These are phyloP conservation scores for Ophiostoma ips DNA, from an alignment of 2,329 filamentous ascomycete species.

Conservation along the genomic window DNA sequence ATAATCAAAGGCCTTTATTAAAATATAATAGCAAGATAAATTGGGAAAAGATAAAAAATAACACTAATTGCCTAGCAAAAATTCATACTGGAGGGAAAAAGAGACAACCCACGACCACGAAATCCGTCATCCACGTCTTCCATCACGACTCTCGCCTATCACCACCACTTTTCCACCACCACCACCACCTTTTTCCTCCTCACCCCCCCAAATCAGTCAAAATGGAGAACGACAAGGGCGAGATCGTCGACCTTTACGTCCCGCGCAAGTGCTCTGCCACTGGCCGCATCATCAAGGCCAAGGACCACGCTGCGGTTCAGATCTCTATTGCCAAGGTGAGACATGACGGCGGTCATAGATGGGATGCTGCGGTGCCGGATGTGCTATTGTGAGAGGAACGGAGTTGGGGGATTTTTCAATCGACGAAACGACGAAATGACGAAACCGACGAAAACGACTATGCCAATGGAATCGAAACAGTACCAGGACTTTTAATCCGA, in stretches of 20 bases:
- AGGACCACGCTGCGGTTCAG: slow-evolving; percentile 98
- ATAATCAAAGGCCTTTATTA: not conserved
- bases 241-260: slow-evolving; percentile 49
- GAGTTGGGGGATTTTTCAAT: too few species aligned
- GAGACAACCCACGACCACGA: not conserved
- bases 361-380: not conserved
- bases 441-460: not conserved
- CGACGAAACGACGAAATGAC: not conserved
- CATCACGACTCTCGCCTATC: slow-evolving; percentile 15
- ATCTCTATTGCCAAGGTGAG: slow-evolving; percentile 73
- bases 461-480: too few species aligned
- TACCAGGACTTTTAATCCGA: too few species aligned
- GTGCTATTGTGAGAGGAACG: not conserved
- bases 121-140: not conserved
- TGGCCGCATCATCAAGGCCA: slow-evolving; percentile 99
- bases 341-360: not conserved
- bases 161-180: slow-evolving; percentile 20
- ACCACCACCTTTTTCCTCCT: slow-evolving; percentile 17
- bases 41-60: not conserved
- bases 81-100: not conserved
- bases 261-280: slow-evolving; percentile 97
- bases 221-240: slow-evolving; percentile 90
- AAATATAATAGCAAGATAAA: not conserved
- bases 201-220: slow-evolving; percentile 20
- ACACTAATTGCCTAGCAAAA: slow-evolving; percentile 2